Conservation (phyloP, 257 asterid species). For the Gynochthodes officinalis region DNA sequence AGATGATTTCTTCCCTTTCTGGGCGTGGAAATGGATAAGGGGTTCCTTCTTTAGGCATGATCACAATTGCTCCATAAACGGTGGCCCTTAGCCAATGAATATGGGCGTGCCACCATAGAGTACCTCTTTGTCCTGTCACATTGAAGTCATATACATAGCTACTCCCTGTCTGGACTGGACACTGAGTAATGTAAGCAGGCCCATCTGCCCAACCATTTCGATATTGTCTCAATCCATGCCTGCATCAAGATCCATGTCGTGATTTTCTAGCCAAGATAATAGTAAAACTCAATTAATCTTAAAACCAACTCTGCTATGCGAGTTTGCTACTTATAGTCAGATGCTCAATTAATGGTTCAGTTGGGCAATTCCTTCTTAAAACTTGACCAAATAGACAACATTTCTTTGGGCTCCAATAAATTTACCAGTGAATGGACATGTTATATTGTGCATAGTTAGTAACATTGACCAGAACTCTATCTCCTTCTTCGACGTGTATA, state of each 20-base stretch:
- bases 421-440: conserved; percentile 54
- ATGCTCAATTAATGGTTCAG: too few species aligned
- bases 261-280: too few species aligned
- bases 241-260: not conserved
- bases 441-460: conserved; percentile 58
- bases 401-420: not conserved
- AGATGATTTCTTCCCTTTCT: conserved; percentile 47
- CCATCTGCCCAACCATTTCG: conserved; percentile 74
- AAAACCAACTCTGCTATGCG: too few species aligned
- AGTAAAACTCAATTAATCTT: too few species aligned
- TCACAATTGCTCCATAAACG: conserved; percentile 20
- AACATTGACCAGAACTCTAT: conserved; percentile 49
- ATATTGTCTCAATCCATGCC: conserved; percentile 67
- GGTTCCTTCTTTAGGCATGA: not conserved
- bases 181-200: conserved; percentile 63
- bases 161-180: conserved; percentile 54
- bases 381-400: too few species aligned
- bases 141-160: conserved; percentile 45
- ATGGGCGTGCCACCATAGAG: conserved; percentile 80
- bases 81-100: conserved; percentile 70
- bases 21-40: conserved; percentile 7
- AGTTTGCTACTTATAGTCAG: too few species aligned
- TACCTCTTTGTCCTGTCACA: conserved; percentile 66
- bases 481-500: conserved; percentile 1
- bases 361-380: too few species aligned